Evolutionary conservation across 2,329 filamentous ascomycete genomes (phyloP).

Genomic region (Dichotomopilus funicola): DNA sequence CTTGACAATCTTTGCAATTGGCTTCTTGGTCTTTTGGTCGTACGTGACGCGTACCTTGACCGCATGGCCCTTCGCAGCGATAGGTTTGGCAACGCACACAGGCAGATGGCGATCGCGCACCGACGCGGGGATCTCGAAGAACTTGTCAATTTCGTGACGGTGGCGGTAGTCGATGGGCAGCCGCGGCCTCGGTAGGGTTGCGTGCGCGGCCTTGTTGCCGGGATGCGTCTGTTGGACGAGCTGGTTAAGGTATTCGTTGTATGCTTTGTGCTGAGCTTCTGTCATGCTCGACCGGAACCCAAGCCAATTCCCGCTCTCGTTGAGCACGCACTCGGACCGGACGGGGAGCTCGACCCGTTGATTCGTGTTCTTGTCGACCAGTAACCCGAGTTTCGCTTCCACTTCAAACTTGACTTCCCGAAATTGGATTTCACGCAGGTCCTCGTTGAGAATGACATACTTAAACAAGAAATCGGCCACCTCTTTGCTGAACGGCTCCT

Average conservation of each 20-base stretch:
- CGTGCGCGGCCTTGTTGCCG: constrained; percentile 41
- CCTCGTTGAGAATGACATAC: constrained; percentile 61
- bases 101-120: constrained; percentile 53
- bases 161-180: constrained; percentile 74
- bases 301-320: constrained; percentile 48
- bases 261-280: constrained; percentile 69
- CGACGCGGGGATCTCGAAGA: constrained; percentile 64
- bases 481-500: constrained; percentile 65
- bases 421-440: constrained; percentile 56
- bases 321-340: constrained; percentile 63
- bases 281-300: constrained; percentile 87
- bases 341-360: constrained; percentile 63
- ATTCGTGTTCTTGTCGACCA: constrained; percentile 67
- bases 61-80: constrained; percentile 46
- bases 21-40: constrained; percentile 62
- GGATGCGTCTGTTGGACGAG: constrained; percentile 54
- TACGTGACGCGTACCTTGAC: constrained; percentile 67
- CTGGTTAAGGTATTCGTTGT: constrained; percentile 80
- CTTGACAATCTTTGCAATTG: constrained; percentile 85
- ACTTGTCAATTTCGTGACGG: constrained; percentile 73
- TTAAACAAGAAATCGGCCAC: constrained; percentile 78
- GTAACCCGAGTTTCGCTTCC: constrained; percentile 83
- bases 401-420: constrained; percentile 77
- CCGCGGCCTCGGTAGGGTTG: constrained; percentile 37
- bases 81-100: constrained; percentile 53